These are phyloP conservation scores for Acacia crassicarpa DNA, from an alignment of 306 rosid genomes.

Conservation along the genomic window DNA sequence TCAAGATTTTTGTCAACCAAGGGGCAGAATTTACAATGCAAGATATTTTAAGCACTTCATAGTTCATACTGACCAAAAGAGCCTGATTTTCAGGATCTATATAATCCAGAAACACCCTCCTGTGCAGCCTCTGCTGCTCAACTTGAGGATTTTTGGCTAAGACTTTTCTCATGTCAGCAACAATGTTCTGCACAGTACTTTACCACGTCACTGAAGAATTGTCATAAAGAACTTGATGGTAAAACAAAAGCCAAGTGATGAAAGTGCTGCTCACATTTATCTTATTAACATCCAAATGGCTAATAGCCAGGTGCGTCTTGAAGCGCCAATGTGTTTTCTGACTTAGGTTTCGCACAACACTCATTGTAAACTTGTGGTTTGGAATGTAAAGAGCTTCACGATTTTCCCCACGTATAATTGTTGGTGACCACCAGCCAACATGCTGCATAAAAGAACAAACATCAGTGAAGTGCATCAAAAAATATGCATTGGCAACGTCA, in stretches of 20 bases:
- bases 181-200: conserved; percentile 56
- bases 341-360: conserved; percentile 91
- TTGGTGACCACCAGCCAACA: conserved; percentile 99
- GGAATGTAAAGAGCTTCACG: conserved; percentile 99
- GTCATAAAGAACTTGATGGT: not conserved
- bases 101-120: conserved; percentile 83
- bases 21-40: conserved; percentile 19
- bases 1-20: conserved; percentile 16
- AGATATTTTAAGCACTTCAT: conserved; percentile 27
- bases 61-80: conserved; percentile 69
- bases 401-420: conserved; percentile 82
- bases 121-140: conserved; percentile 93
- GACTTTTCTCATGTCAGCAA: conserved; percentile 98
- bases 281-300: conserved; percentile 87
- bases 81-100: conserved; percentile 89
- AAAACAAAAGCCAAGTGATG: not conserved
- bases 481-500: not conserved
- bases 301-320: conserved; percentile 79
- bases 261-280: conserved; percentile 62
- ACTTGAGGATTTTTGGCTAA: conserved; percentile 93
- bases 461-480: conserved; percentile 18
- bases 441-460: conserved; percentile 59
- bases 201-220: not conserved
- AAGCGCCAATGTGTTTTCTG: conserved; percentile 99
- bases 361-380: conserved; percentile 92